Percentiles rank a stretch among this genome's conserved stretches.
These are phyloP conservation scores for Lachnellula willkommii DNA, from an alignment of 2,329 filamentous ascomycete genomes.

Conservation along the genomic window DNA sequence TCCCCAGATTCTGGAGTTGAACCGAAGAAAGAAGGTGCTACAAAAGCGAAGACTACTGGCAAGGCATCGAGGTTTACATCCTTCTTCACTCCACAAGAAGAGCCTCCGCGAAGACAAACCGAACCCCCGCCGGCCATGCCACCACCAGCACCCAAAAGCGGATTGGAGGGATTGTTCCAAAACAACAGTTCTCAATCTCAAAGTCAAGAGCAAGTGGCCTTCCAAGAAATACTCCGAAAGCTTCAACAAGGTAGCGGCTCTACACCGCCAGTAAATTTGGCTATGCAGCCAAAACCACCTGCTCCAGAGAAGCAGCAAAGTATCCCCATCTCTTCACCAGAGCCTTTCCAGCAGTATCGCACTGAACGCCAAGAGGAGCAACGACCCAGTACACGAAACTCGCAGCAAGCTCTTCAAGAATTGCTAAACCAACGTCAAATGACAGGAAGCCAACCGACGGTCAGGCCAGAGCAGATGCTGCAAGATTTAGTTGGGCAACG, in stretches of 20 bases:
- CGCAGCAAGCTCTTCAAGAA: slow-evolving; percentile 42
- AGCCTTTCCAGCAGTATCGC: slow-evolving; percentile 38
- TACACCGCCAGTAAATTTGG: slow-evolving; percentile 38
- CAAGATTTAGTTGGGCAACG: slow-evolving; percentile 57
- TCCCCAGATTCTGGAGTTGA: slow-evolving; percentile 34
- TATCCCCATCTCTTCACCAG: slow-evolving; percentile 41
- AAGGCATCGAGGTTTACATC: slow-evolving; percentile 84
- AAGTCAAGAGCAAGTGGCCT: slow-evolving; percentile 73
- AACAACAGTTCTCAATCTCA: slow-evolving; percentile 12
- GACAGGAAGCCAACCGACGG: slow-evolving; percentile 33
- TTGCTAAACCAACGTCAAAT: slow-evolving; percentile 43
- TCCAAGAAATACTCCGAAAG: slow-evolving; percentile 76
- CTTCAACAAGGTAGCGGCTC: slow-evolving; percentile 50
- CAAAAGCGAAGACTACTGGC: slow-evolving; percentile 49
- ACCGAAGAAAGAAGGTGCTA: slow-evolving; percentile 40
- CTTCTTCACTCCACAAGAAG: slow-evolving; percentile 60
- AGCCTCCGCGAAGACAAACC: slow-evolving; percentile 43
- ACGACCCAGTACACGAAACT: slow-evolving; percentile 29
- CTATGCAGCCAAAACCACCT: slow-evolving; percentile 26
- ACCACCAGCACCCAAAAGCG: slow-evolving; percentile 18
- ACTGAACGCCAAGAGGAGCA: slow-evolving; percentile 28
- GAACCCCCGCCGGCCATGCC: slow-evolving; percentile 44
- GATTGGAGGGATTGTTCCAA: slow-evolving; percentile 19
- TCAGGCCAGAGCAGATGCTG: slow-evolving; percentile 54
- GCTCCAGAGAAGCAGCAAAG: slow-evolving; percentile 41